Percentiles rank a stretch among this genome's conserved stretches.
These are phyloP conservation scores for fission yeast (Schizosaccharomyces pombe) DNA, from an alignment of 805 yeast genomes.

Conservation along the genomic window DNA sequence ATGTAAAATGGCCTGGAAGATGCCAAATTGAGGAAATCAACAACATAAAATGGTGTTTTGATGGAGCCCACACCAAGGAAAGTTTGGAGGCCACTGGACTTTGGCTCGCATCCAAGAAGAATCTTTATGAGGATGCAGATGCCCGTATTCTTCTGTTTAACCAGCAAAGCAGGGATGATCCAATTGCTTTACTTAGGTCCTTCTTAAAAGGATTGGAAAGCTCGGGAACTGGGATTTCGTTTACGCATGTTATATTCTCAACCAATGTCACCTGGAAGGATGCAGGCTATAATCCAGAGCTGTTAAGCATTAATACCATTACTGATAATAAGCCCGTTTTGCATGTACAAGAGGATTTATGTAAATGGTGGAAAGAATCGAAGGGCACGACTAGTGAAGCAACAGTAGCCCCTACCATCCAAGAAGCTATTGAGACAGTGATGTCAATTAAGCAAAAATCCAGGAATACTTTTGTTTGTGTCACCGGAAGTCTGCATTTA, in stretches of 20 bases:
- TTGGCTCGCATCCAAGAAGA: slow-evolving; percentile 35
- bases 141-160: slow-evolving; percentile 51
- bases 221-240: slow-evolving; percentile 19
- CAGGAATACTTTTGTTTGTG: slow-evolving; percentile 43
- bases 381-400: slow-evolving; percentile 22
- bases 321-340: slow-evolving; percentile 56
- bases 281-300: slow-evolving; percentile 54
- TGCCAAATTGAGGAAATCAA: slow-evolving; percentile 26
- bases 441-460: slow-evolving; percentile 18
- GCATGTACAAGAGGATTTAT: slow-evolving; percentile 53
- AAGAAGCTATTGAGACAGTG: slow-evolving; percentile 38
- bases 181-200: slow-evolving; percentile 27
- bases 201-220: slow-evolving; percentile 16
- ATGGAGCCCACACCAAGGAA: slow-evolving; percentile 91
- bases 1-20: slow-evolving; percentile 90
- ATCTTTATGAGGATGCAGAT: slow-evolving; percentile 7
- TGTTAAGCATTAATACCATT: slow-evolving; percentile 67
- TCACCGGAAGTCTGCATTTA: slow-evolving; percentile 78
- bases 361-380: slow-evolving; percentile 17
- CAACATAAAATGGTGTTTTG: slow-evolving; percentile 52
- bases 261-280: slow-evolving; percentile 81
- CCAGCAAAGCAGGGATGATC: slow-evolving; percentile 74
- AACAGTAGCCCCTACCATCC: slow-evolving; percentile 49
- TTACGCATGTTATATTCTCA: slow-evolving; percentile 63
- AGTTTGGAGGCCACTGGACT: slow-evolving; percentile 57